Evolutionary conservation across 2,329 filamentous ascomycete genomes (phyloP), one percentile per base, ranked within the genome.

Genomic region (Huntiella bhutanensis): DNA sequence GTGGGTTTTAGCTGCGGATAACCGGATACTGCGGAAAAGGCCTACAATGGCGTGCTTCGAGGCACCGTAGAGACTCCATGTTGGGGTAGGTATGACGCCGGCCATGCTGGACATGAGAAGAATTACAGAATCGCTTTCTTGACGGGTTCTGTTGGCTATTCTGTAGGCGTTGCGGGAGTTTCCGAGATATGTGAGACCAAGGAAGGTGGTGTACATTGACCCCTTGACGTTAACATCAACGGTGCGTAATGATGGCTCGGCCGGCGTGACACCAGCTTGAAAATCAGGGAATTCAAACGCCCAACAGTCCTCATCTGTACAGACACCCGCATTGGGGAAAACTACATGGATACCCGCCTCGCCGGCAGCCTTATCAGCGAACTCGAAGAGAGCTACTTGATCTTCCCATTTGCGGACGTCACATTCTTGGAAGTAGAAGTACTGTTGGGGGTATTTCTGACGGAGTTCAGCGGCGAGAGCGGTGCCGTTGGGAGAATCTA

Each of bases 41-140:
- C 77, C 79, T 8, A 78, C 64, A 0, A 82, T 68, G 15, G 67
- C 77, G 59, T 82, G 78, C 57, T 82, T 82, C 36, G 73, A 68
- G 33, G 22, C 22, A 8, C 22, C 22, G 22, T 28, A 70, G 64
- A 41, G 19, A 4, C 61, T 54, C 51, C 65, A 59, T 35, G 61
- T 60, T 2, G 67, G 58, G 32, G 70, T 55, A 3, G 66, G 59
- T n/a, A 54, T 45, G 4, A 75, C 49, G 8, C 71, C 72, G 1
- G 77, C 76, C 33, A 80, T 61, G 8, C 74, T 79, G 33, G 76
- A 73, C 41, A 82, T 59, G 15, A 82, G 62, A 12, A 82, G 62
- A 35, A 82, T 55, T 17, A 10, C 11, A 33, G 22, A 32, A 57
- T 77, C 74, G 33, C 74, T 36, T 63, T 56, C 80, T 75, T n/a